These are phyloP conservation scores for Botryotinia convoluta DNA, from an alignment of 2,329 filamentous ascomycete species.

Conservation along the genomic window DNA sequence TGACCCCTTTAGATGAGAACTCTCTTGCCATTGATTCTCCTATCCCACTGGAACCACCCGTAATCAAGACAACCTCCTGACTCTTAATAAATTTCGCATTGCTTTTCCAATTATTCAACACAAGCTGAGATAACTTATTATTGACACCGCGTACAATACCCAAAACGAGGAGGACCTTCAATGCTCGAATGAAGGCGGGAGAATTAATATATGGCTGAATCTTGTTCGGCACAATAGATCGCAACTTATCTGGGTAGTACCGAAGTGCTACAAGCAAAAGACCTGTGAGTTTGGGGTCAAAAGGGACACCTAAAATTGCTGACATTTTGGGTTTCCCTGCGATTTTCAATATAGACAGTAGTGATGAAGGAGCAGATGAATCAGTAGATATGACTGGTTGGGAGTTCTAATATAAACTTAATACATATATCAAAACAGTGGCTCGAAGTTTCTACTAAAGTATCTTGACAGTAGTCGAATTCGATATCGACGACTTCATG, in stretches of 20 bases:
- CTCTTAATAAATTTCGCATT: conserved; percentile 59
- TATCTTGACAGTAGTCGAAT: background rate
- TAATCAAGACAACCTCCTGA: conserved; percentile 69
- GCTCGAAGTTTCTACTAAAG: background rate
- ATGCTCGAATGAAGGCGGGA: conserved; percentile 22
- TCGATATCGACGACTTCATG: background rate
- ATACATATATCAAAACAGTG: background rate
- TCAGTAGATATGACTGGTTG: too few relatives aligned
- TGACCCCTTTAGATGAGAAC: conserved; percentile 61
- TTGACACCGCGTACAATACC: conserved; percentile 50
- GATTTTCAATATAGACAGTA: background rate
- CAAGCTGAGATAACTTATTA: conserved; percentile 49
- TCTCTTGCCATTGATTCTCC: conserved; percentile 53
- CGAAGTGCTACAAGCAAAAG: conserved; percentile 30
- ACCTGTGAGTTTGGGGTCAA: conserved; percentile 27
- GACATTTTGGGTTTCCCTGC: background rate
- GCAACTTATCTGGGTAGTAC: conserved; percentile 32
- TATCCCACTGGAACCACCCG: conserved; percentile 71
- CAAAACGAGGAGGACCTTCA: conserved; percentile 46
- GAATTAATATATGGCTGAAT: conserved; percentile 27
- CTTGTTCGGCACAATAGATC: conserved; percentile 25
- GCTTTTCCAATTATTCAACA: conserved; percentile 49
- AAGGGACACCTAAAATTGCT: background rate
- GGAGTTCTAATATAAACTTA: background rate
- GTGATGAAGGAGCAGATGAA: background rate